Conservation (phyloP, 202 grass and related monocot species). For the Musa balbisiana region DNA sequence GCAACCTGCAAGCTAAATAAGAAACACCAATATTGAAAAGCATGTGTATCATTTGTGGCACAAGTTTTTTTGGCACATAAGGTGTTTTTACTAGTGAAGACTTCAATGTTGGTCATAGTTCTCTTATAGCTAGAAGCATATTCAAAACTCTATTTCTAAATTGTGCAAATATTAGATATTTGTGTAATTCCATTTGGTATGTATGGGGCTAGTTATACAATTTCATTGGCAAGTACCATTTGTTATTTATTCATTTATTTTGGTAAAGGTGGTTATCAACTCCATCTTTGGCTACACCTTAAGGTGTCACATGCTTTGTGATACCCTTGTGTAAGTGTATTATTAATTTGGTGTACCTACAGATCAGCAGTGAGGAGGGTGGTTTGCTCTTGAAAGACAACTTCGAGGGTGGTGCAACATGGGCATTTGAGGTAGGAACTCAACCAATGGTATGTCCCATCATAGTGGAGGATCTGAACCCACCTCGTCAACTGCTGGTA, state of each 20-base stretch:
- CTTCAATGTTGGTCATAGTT: not conserved
- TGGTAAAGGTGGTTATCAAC: not conserved
- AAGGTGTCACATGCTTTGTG: not conserved
- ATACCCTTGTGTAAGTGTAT: not conserved
- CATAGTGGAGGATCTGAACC: slow-evolving; percentile 81
- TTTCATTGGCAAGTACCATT: no score
- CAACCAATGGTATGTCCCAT: slow-evolving; percentile 82
- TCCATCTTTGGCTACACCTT: not conserved
- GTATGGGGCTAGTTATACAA: no score
- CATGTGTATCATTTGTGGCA: not conserved
- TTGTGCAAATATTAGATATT: no score
- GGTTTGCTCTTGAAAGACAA: slow-evolving; percentile 85
- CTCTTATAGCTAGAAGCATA: not conserved
- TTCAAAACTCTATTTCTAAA: no score
- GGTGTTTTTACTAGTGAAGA: not conserved
- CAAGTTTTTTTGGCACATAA: not conserved
- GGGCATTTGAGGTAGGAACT: slow-evolving; percentile 87
- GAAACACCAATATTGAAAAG: not conserved
- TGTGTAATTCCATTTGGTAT: no score
- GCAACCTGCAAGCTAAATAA: not conserved
- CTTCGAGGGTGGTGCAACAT: slow-evolving; percentile 84
- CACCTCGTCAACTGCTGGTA: slow-evolving; percentile 78
- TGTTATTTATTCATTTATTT: no score
- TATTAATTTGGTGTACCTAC: not conserved
- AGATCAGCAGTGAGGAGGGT: slow-evolving; percentile 61